Base-by-base conservation (phyloP, 345 rosid species). In the Fremontodendron californicum region DNA sequence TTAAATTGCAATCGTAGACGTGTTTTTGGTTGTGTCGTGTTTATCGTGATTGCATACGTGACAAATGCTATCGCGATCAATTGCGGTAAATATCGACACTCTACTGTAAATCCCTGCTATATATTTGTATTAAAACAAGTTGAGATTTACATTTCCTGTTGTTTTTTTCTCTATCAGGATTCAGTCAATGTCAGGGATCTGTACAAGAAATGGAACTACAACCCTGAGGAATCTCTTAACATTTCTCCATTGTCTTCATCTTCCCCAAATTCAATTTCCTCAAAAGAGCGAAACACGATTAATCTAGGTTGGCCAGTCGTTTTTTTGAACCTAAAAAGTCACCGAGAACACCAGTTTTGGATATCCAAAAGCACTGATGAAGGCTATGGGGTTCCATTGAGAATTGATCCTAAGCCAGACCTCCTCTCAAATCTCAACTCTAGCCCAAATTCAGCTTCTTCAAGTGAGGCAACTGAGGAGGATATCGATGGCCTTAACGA, bases 391-490 rank as follows among this genome's bases (percentile, higher is more conserved):
- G 66, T 81, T 75, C 80, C 76, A 9, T 25, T 78, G 21, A 75
- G 64, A 33, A 78, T 49, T 69, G 74, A 54, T 51, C 72, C 81
- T 0, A 87, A 84, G 77, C 90, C 86, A 12, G 92, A 89, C 42
- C 87, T 89, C 60, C 48, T 89, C 58, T 89, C 92, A 0, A 91
- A 91, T 78, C 94, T 93, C 1, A 91, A 88, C 80, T 91, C 94
- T 5, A 89, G 94, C 76, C 94, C 94, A 5, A 91, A 91, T 75
- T 91, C 94, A 18, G 94, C 90, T 54, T 89, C 94, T n/a, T 87
- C 94, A 2, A 91, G 94, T 23, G 94, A 89, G 79, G 90, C 84
- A 16, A 63, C 75, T 6, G 84, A 77, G 70, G 88, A 86, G 70
- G 84, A 79, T 54, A 62, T 43, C 6, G 86, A 86, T 75, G 81